phyloP scores from a whole-genome alignment of 306 rosid species.

The Castanospermum australe region DNA sequence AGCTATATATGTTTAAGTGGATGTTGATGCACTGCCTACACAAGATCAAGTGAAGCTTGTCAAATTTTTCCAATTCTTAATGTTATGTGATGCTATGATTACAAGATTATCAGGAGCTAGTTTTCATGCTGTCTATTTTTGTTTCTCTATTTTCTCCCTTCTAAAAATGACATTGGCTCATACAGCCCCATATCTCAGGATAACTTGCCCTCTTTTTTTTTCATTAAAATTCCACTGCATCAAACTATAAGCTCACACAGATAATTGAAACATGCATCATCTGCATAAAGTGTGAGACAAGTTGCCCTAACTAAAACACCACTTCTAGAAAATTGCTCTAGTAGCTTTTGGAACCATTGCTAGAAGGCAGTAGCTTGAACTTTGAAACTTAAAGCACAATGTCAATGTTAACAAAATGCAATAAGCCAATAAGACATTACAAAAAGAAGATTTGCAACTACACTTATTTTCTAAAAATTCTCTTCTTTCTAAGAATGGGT shows the following conservation, averaged over 20 bases:
- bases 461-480: not conserved
- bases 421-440: not conserved
- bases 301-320: conserved; percentile 12
- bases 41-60: not conserved
- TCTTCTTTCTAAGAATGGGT: not conserved
- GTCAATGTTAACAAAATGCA: not conserved
- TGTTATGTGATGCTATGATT: conserved; percentile 26
- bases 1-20: not conserved
- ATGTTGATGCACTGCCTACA: conserved; percentile 35
- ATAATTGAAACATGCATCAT: conserved; percentile 17
- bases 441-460: not conserved
- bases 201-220: conserved; percentile 13
- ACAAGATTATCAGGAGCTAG: conserved; percentile 29
- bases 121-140: conserved; percentile 35
- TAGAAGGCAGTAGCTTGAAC: not conserved
- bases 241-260: not conserved
- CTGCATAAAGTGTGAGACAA: conserved; percentile 22
- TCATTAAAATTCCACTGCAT: conserved; percentile 4
- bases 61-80: not conserved
- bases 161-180: conserved; percentile 29
- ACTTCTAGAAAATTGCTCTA: not conserved
- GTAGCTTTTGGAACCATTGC: not conserved
- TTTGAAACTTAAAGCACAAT: not conserved
- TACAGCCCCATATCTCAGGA: conserved; percentile 32
- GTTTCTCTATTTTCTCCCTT: conserved; percentile 34